Conservation (phyloP, 2,329 filamentous ascomycete genomes). For the Trichoderma lentiforme region DNA sequence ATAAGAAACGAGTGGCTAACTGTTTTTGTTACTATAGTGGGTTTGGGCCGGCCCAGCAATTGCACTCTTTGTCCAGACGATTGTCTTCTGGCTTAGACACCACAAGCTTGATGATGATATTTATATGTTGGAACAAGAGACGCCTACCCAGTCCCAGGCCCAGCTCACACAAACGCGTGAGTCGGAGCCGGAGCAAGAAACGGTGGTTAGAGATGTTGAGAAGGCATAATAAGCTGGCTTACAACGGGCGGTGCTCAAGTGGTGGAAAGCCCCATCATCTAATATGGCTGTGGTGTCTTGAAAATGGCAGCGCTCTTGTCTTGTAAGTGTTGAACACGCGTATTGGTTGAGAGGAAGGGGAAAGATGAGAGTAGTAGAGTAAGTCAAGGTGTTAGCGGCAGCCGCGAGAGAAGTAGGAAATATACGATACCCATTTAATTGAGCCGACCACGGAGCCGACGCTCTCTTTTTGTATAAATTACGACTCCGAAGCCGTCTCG, state of each 20-base stretch:
- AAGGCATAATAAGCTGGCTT: neutral
- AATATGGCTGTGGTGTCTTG: neutral
- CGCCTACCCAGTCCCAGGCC: conserved; percentile 11
- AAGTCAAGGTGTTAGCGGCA: neutral
- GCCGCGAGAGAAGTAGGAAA: neutral
- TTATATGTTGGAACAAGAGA: conserved; percentile 20
- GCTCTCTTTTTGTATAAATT: neutral
- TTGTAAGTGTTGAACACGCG: neutral
- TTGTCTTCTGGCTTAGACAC: conserved; percentile 26
- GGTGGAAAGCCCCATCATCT: neutral
- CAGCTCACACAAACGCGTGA: neutral
- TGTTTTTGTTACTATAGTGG: conserved; percentile 21
- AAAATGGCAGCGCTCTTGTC: neutral
- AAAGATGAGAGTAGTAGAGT: neutral
- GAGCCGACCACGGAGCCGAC: neutral
- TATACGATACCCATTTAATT: neutral
- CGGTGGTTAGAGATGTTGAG: neutral
- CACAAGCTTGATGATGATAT: conserved; percentile 25
- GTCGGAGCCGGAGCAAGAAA: neutral
- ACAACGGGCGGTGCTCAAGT: neutral
- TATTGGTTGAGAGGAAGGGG: neutral
- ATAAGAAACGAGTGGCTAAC: neutral
- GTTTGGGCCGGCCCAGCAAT: conserved; percentile 28
- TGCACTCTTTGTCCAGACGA: conserved; percentile 25
- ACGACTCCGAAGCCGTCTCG: neutral